Percentiles rank a stretch among this genome's conserved stretches.
These are phyloP conservation scores for Przewalskia tangutica DNA, from an alignment of 257 asterid genomes.

Conservation along the genomic window DNA sequence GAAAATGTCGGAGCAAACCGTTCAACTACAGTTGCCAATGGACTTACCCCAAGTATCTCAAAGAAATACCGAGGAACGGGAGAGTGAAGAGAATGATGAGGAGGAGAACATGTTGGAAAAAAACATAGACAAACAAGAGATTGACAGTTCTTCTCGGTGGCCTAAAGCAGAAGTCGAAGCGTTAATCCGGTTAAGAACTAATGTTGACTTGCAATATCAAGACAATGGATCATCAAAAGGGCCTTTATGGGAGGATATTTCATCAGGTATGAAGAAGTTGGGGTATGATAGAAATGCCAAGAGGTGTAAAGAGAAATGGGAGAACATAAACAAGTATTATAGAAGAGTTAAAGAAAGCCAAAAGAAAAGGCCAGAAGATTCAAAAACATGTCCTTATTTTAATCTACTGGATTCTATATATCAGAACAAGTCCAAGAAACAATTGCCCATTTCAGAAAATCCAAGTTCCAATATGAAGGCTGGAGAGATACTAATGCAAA, in stretches of 20 bases:
- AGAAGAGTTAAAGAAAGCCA: constrained; percentile 62
- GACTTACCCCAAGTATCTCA: constrained; percentile 21
- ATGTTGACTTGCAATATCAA: constrained; percentile 42
- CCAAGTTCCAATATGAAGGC: constrained; percentile 38
- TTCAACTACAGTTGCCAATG: constrained; percentile 25
- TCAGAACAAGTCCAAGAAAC: constrained; percentile 34
- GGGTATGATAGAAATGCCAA: constrained; percentile 62
- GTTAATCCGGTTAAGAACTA: constrained; percentile 48
- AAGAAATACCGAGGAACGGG: constrained; percentile 12
- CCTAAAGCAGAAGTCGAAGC: constrained; percentile 72
- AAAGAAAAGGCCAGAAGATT: constrained; percentile 50
- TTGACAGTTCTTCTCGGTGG: constrained; percentile 56
- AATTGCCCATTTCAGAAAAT: constrained; percentile 19
- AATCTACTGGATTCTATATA: constrained; percentile 53
- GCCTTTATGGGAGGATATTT: constrained; percentile 67
- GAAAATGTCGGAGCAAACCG: constrained; percentile 37
- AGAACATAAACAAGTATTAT: constrained; percentile 73
- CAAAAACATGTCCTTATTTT: constrained; percentile 70
- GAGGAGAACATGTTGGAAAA: constrained; percentile 20
- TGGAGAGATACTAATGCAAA: constrained; percentile 55
- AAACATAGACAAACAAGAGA: constrained; percentile 25
- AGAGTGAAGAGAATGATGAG: not conserved
- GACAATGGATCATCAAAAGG: constrained; percentile 53
- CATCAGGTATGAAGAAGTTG: constrained; percentile 51
- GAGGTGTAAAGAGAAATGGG: constrained; percentile 91